Base-by-base conservation (phyloP, 495 filamentous ascomycete species). In the Xylaria palmicola region DNA sequence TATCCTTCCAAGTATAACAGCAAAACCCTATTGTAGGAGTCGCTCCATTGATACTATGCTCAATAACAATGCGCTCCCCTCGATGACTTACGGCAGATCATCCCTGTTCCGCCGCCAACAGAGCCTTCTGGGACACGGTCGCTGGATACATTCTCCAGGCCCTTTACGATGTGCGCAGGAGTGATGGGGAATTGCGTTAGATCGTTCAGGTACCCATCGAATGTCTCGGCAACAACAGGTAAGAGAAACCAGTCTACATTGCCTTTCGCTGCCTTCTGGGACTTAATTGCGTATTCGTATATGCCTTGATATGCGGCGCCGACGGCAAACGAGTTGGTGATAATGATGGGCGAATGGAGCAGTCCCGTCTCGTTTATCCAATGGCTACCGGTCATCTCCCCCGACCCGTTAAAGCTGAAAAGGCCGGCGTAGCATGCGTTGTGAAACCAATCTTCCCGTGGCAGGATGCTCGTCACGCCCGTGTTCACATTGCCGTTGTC, bases 361-460 rank as follows among this genome's bases (percentile, higher is more conserved):
- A 80, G 66, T 1, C 82, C 79, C 0, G 79, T 82, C 60, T 85
- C 82, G 2, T 77, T 75, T 57, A 85, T 77, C 78, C 79, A 82
- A 60, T 81, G 76, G 15, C 67, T 69, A 6, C 80, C 79, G 0
- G 82, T 85, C 70, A 85, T 74, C 60, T 83, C 80, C 20, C 82
- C 80, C 26, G 72, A 74, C 52, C 82, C 81, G 62, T 85, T 85
- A 72, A 85, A 81, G 57, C 74, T 73, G 68, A 81, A 82, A 41
- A 80, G 65, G 4, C 79, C 77, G 8, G 82, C 78, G 40, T 78
- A 78, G 65, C 76, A 81, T 39, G 76, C 79, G 1, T 75, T 66
- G 60, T 80, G 50, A 62, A 79, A 80, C 72, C 76, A 81, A 36
- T 80, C 69, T 17, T 67, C 30, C 22, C 80, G 79, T 6, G 81